Evolutionary conservation across 1,284 basidiomycete species (phyloP).

Genomic region (Ganoderma lucidum): DNA sequence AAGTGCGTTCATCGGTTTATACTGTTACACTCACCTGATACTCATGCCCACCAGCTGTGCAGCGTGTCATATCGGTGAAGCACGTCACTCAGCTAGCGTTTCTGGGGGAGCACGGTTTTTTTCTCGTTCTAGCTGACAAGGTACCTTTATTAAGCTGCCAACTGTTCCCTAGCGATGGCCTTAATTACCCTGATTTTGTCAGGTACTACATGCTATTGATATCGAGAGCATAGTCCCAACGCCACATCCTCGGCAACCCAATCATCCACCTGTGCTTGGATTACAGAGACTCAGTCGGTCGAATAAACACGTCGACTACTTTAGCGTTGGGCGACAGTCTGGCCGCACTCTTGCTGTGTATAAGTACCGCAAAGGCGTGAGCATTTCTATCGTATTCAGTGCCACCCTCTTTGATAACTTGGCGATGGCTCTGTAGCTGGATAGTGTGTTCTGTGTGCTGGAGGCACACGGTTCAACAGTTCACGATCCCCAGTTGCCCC

Average conservation of each 20-base stretch:
- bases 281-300: constrained; percentile 86
- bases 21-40: neutral
- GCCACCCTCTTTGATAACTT: neutral
- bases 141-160: constrained; percentile 46
- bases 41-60: constrained; percentile 63
- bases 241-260: neutral
- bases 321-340: constrained; percentile 87
- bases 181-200: neutral
- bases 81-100: constrained; percentile 94
- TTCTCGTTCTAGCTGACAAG: constrained; percentile 94
- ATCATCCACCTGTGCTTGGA: constrained; percentile 7
- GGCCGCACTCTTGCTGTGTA: constrained; percentile 90
- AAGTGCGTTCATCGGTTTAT: constrained; percentile 56
- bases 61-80: constrained; percentile 85
- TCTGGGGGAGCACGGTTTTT: constrained; percentile 92
- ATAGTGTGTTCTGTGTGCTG: constrained; percentile 92
- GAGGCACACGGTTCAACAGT: constrained; percentile 62
- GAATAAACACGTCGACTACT: constrained; percentile 91
- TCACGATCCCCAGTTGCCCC: too few species aligned
- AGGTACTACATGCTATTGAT: constrained; percentile 22
- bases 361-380: constrained; percentile 93
- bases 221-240: constrained; percentile 29
- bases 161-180: too few species aligned
- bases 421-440: constrained; percentile 52
- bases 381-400: constrained; percentile 33